A percentile compares a stretch with the other conserved stretches of the same genome.
These are phyloP conservation scores for Mycena pura DNA, from an alignment of 768 basidiomycete species.

Conservation along the genomic window DNA sequence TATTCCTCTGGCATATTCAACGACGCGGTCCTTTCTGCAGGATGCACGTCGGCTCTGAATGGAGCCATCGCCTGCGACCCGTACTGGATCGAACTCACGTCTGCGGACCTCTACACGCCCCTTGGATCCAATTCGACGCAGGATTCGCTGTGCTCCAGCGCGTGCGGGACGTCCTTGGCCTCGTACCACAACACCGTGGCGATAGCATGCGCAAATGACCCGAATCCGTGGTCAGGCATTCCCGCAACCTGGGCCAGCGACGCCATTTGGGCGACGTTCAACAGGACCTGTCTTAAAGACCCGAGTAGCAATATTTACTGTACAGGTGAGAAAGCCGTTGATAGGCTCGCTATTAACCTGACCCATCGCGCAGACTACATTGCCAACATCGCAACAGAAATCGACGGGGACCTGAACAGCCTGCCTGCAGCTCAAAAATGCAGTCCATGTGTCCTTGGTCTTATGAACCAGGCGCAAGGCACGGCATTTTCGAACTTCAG, in stretches of 20 bases:
- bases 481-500: background rate
- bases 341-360: background rate
- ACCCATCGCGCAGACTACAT: background rate
- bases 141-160: background rate
- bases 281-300: background rate
- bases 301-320: background rate
- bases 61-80: background rate
- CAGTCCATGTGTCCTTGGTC: background rate
- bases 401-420: background rate
- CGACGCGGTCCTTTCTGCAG: background rate
- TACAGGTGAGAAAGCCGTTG: background rate
- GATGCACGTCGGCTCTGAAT: background rate
- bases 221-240: background rate
- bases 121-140: background rate
- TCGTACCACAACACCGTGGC: background rate
- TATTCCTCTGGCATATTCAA: background rate
- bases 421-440: background rate
- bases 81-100: background rate
- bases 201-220: background rate
- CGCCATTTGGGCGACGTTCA: background rate
- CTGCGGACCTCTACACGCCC: background rate
- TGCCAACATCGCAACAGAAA: background rate
- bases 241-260: background rate
- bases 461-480: background rate
- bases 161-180: background rate